Base-by-base conservation (phyloP, 2,329 filamentous ascomycete species). In the Aspergillus tamarii region DNA sequence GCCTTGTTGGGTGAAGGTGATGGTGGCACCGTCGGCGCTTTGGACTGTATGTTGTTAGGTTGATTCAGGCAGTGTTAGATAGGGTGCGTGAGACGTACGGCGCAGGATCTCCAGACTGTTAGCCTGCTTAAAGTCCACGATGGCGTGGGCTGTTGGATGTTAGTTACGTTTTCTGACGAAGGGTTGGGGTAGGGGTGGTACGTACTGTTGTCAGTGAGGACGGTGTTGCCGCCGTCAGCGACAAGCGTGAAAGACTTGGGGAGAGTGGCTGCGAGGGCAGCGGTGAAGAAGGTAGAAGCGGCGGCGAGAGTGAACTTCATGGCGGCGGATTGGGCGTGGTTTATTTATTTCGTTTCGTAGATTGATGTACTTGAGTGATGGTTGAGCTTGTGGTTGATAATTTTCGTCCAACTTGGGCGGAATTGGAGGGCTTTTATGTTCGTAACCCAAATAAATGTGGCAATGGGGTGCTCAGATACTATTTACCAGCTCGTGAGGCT, bases 251-350 rank as follows among this genome's bases (percentile, higher is more conserved):
- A 65, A 43, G 61, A 54, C 41, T 59, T 23, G 26, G 64, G 64
- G 46, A 65, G 61, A 11, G 57, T 32, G 57, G 64, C 46, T 21
- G 64, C 56, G 21, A 61, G 21, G 5, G 61, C 45, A 26, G 53
- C 39, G 26, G 62, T 43, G 34, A 65, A 34, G 53, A 64, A 55
- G 41, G 53, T 26, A 21, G 57, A 39, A 30, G 57, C 28, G 23
- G 63, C 61, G 43, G 64, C 64, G 34, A 63, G 43, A 41, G 60
- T 57, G 61, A 65, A 28, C 61, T 65, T 65, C 64, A 65, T 61
- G 10, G 5, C 57, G 50, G 1, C 19, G 26, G 48, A 19, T 50
- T 26, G 6, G 2, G 46, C 12, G 12, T 32, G 4, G 28, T 19
- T n/a, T 21, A 19, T 52, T 1, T 26, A 2, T 3, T 26, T 26